These are phyloP conservation scores for Entomophthora muscae DNA, from an alignment of 371 early-diverging fungal genomes.

Conservation along the genomic window DNA sequence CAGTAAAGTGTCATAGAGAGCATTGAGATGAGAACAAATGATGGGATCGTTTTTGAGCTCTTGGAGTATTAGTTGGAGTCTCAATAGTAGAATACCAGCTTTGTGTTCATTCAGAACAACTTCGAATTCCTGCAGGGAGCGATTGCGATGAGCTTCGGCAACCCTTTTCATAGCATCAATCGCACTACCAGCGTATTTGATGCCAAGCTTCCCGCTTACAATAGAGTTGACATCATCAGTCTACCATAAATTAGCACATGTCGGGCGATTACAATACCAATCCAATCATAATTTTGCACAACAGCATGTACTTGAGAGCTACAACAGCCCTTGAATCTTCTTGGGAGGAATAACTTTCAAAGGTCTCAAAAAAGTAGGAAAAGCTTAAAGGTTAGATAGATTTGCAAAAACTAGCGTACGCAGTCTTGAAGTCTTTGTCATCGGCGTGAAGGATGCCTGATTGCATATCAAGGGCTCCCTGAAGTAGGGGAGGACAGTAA, in stretches of 20 bases:
- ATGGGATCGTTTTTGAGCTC: slow-evolving; percentile 84
- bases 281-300: slow-evolving; percentile 95
- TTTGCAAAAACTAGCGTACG: slow-evolving; percentile 25
- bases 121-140: slow-evolving; percentile 87
- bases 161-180: slow-evolving; percentile 90
- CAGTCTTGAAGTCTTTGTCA: slow-evolving; percentile 97
- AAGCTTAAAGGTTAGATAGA: slow-evolving; percentile 12
- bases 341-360: slow-evolving; percentile 81
- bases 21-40: slow-evolving; percentile 72
- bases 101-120: slow-evolving; percentile 67
- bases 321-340: slow-evolving; percentile 72
- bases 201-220: slow-evolving; percentile 63
- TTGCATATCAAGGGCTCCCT: slow-evolving; percentile 93
- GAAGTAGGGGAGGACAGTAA: slow-evolving; percentile 94
- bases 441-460: slow-evolving; percentile 95
- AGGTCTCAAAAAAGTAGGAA: slow-evolving; percentile 96
- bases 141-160: slow-evolving; percentile 82
- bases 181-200: slow-evolving; percentile 49
- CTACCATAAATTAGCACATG: slow-evolving; percentile 16
- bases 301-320: slow-evolving; percentile 88
- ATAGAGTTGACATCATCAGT: slow-evolving; percentile 77
- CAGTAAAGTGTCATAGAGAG: slow-evolving; percentile 89
- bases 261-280: slow-evolving; percentile 26
- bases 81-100: slow-evolving; percentile 25
- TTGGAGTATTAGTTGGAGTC: slow-evolving; percentile 10